Conservation (phyloP, 2,329 filamentous ascomycete species). For the Rachicladosporium sp. region DNA sequence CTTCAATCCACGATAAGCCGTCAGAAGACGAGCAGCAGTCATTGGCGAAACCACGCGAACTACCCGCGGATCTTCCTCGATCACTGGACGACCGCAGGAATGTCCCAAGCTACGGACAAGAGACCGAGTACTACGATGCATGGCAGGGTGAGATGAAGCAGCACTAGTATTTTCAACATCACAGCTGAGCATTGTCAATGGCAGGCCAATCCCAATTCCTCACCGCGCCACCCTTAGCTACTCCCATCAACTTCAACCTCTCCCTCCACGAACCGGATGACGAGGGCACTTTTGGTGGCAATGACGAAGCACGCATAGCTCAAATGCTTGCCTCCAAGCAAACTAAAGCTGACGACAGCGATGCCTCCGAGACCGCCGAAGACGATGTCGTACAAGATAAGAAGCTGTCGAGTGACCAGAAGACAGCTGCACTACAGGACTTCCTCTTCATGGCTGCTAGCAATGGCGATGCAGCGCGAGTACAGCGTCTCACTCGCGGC, state of each 20-base stretch:
- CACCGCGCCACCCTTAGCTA: conserved; percentile 71
- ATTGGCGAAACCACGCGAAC: conserved; percentile 28
- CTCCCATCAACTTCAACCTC: conserved; percentile 75
- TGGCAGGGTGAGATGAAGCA: conserved; percentile 67
- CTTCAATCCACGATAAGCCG: background rate
- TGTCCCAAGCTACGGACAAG: conserved; percentile 54
- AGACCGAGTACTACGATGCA: conserved; percentile 97
- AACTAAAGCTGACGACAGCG: conserved; percentile 58
- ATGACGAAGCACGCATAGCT: conserved; percentile 80
- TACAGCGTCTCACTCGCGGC: conserved; percentile 63
- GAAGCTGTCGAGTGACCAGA: conserved; percentile 62
- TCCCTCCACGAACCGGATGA: conserved; percentile 67
- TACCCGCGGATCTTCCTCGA: conserved; percentile 78
- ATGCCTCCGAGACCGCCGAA: conserved; percentile 61
- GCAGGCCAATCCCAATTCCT: conserved; percentile 91
- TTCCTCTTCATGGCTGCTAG: conserved; percentile 89
- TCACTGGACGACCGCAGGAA: conserved; percentile 78
- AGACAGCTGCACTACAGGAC: conserved; percentile 71
- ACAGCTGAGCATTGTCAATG: conserved; percentile 7
- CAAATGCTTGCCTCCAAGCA: conserved; percentile 94
- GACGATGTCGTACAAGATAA: conserved; percentile 67
- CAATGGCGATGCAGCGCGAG: conserved; percentile 79
- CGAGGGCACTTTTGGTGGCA: conserved; percentile 47
- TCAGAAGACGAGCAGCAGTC: conserved; percentile 12
- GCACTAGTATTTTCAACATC: conserved; percentile 8